These are phyloP conservation scores for Eleusine indica DNA, from an alignment of 176 grass and related monocot species.

Conservation along the genomic window DNA sequence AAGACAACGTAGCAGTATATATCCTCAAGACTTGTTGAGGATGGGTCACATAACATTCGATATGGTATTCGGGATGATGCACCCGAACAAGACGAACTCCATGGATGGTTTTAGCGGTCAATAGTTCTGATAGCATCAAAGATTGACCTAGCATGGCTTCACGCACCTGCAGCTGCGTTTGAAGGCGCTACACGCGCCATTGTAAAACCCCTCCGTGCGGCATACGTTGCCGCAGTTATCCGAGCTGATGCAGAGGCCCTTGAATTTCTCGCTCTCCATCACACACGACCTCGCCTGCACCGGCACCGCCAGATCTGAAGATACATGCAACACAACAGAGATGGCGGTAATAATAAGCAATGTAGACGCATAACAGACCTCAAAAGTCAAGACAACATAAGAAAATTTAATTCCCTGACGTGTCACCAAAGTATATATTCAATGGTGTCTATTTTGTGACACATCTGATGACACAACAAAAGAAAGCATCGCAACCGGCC, in stretches of 20 bases:
- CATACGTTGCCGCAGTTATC: slow-evolving; percentile 52
- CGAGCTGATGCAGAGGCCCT: slow-evolving; percentile 32
- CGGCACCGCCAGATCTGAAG: slow-evolving; percentile 38
- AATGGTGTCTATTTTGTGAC: neutral
- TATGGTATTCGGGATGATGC: neutral
- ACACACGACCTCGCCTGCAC: slow-evolving; percentile 47
- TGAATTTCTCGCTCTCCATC: slow-evolving; percentile 50
- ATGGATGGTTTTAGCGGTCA: neutral
- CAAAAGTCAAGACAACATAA: neutral
- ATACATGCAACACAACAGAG: neutral
- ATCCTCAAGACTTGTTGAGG: no score
- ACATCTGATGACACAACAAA: neutral
- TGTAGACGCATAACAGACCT: neutral
- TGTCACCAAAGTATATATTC: neutral
- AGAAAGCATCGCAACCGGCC: neutral
- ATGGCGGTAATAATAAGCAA: neutral
- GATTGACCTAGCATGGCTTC: slow-evolving; percentile 26
- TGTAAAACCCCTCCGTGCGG: slow-evolving; percentile 46
- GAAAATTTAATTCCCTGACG: neutral
- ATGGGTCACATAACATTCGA: neutral
- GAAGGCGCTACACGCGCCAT: slow-evolving; percentile 38
- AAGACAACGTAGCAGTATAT: no score
- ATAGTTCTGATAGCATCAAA: neutral
- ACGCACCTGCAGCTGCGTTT: slow-evolving; percentile 48
- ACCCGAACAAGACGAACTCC: neutral